phyloP scores from a whole-genome alignment of 805 yeast genomes.

The Ogataea paradorogensis region DNA sequence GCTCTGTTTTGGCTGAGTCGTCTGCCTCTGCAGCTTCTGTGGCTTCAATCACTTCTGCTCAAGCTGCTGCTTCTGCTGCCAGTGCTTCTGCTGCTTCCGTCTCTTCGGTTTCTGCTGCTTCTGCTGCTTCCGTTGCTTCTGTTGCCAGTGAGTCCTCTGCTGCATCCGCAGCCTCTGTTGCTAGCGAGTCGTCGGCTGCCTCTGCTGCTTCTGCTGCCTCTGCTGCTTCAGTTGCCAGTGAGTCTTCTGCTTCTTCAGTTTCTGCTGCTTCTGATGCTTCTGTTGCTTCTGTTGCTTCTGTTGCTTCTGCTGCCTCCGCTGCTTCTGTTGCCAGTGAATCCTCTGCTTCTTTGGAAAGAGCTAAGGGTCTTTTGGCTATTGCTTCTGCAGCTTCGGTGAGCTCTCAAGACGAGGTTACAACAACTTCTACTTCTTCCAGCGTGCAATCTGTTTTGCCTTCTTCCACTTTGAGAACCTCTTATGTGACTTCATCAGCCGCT shows the following conservation, averaged over 20 bases:
- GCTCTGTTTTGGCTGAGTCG: conserved; percentile 30
- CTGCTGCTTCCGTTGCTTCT: conserved; percentile 19
- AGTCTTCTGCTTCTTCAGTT: conserved; percentile 23
- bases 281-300: conserved; percentile 17
- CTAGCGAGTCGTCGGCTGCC: conserved; percentile 31
- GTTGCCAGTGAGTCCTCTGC: conserved; percentile 19
- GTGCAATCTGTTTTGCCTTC: conserved; percentile 28
- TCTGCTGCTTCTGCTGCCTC: conserved; percentile 37
- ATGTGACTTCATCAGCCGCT: conserved; percentile 20
- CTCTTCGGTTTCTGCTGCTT: conserved; percentile 17
- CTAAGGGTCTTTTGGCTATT: conserved; percentile 20
- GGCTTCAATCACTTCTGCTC: conserved; percentile 9
- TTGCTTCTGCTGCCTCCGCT: conserved; percentile 15
- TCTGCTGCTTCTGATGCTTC: conserved; percentile 24
- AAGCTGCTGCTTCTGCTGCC: conserved; percentile 18
- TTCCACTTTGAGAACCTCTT: conserved; percentile 38
- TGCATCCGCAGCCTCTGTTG: conserved; percentile 31
- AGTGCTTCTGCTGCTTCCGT: conserved; percentile 20
- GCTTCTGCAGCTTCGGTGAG: conserved; percentile 27
- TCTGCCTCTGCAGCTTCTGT: conserved; percentile 23
- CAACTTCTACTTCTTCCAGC: conserved; percentile 24
- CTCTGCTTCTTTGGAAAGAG: conserved; percentile 14
- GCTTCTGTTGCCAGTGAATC: conserved; percentile 22
- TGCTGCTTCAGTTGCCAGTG: conserved; percentile 25
- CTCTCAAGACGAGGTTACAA: conserved; percentile 20